Conservation (phyloP, 2,329 filamentous ascomycete genomes). For the Epichloe aotearoae region DNA sequence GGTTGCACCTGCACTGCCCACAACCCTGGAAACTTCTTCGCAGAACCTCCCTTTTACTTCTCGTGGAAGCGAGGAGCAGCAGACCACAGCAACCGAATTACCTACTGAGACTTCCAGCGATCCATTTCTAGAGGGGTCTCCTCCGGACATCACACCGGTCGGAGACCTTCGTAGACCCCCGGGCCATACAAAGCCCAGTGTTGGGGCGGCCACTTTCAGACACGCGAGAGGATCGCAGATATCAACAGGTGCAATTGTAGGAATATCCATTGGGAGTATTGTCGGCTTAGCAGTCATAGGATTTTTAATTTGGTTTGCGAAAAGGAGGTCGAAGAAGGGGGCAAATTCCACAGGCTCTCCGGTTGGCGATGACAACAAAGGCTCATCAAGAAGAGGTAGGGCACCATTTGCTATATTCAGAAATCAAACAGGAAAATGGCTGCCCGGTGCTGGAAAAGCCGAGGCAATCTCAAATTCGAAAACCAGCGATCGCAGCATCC, state of each 20-base stretch:
- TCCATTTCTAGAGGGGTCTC: not conserved
- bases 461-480: slow-evolving; percentile 10
- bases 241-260: slow-evolving; percentile 29
- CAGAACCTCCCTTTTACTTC: not conserved
- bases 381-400: slow-evolving; percentile 10
- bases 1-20: not conserved
- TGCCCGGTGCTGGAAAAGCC: slow-evolving; percentile 13
- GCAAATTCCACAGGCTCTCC: not conserved
- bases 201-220: not conserved
- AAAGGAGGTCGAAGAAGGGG: slow-evolving; percentile 17
- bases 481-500: not conserved
- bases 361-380: slow-evolving; percentile 16
- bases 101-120: not conserved
- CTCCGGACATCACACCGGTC: not conserved
- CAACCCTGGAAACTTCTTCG: not conserved
- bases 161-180: not conserved
- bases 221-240: not conserved
- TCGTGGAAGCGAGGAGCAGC: not conserved
- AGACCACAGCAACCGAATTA: not conserved
- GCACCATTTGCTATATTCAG: slow-evolving; percentile 1
- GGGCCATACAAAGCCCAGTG: not conserved
- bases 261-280: slow-evolving; percentile 36
- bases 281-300: slow-evolving; percentile 28
- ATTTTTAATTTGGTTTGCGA: slow-evolving; percentile 39
- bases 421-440: not conserved